phyloP scores from a whole-genome alignment of 345 rosid species.

The Lenwebbia sp. region DNA sequence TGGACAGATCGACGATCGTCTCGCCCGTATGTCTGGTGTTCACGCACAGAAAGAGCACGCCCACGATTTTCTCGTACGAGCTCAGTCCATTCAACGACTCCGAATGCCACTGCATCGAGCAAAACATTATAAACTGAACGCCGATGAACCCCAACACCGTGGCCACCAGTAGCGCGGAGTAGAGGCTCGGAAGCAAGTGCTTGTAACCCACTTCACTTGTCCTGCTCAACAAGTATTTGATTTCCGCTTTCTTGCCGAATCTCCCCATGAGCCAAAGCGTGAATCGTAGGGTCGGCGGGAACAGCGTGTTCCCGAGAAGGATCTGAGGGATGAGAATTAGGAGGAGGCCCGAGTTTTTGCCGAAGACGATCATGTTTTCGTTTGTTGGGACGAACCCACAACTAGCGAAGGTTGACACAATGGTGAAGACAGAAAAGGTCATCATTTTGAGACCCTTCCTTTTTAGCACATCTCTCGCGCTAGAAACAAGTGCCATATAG shows the following conservation, averaged over 20 bases:
- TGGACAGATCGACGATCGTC: slow-evolving; percentile 39
- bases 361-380: slow-evolving; percentile 60
- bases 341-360: slow-evolving; percentile 42
- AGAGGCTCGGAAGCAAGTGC: slow-evolving; percentile 32
- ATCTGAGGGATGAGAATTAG: slow-evolving; percentile 38
- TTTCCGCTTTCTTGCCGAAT: slow-evolving; percentile 16
- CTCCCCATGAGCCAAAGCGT: slow-evolving; percentile 27
- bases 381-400: slow-evolving; percentile 66
- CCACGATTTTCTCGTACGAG: slow-evolving; percentile 30
- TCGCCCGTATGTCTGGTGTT: slow-evolving; percentile 56
- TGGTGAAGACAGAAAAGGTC: slow-evolving; percentile 46
- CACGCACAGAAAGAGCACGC: slow-evolving; percentile 25
- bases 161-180: slow-evolving; percentile 11
- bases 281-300: slow-evolving; percentile 27
- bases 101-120: slow-evolving; percentile 44
- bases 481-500: slow-evolving; percentile 18
- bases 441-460: slow-evolving; percentile 15
- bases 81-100: slow-evolving; percentile 24
- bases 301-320: slow-evolving; percentile 51
- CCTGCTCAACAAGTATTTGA: slow-evolving; percentile 26
- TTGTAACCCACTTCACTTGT: slow-evolving; percentile 19
- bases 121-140: slow-evolving; percentile 25
- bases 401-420: slow-evolving; percentile 39
- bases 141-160: slow-evolving; percentile 34
- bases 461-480: slow-evolving; percentile 24